Conservation (phyloP, 108 stramenopile species). For the Skeletonema marinoi region DNA sequence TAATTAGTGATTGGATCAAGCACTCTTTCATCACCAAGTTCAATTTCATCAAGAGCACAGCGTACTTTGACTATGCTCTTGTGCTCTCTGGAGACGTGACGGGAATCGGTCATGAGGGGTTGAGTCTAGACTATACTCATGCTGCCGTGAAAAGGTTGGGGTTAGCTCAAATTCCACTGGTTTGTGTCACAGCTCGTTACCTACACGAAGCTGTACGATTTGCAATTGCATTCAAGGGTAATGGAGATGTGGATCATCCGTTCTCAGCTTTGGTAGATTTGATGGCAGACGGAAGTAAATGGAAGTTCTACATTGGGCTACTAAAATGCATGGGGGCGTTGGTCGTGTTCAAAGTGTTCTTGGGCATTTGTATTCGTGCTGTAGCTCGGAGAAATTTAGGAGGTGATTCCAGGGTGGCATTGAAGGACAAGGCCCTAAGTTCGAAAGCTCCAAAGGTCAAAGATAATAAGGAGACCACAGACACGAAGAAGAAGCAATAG, state of each 20-base stretch:
- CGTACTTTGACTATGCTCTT: constrained; percentile 85
- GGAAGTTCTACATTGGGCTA: constrained; percentile 30
- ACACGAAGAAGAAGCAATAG: neutral
- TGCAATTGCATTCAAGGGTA: constrained; percentile 35
- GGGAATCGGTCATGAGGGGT: constrained; percentile 85
- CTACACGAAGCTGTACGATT: constrained; percentile 78
- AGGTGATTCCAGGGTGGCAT: constrained; percentile 12
- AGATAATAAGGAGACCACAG: neutral
- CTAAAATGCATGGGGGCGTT: constrained; percentile 18
- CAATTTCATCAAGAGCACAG: constrained; percentile 83
- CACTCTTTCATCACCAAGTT: constrained; percentile 97
- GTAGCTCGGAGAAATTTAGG: constrained; percentile 33
- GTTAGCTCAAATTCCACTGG: constrained; percentile 92
- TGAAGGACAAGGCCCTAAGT: neutral
- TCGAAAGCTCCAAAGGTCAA: neutral
- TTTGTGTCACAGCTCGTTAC: constrained; percentile 88
- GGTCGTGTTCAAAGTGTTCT: constrained; percentile 30
- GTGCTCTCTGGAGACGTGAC: constrained; percentile 89
- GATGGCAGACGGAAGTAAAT: constrained; percentile 26
- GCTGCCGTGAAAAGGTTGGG: constrained; percentile 92
- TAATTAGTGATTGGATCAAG: constrained; percentile 96
- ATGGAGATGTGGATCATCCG: constrained; percentile 34
- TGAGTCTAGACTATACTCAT: constrained; percentile 90
- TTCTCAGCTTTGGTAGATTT: constrained; percentile 25
- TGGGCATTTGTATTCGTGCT: constrained; percentile 27